A percentile compares a stretch with the other conserved stretches of the same genome.
Evolutionary conservation across 768 basidiomycete genomes (phyloP).

Genomic region (Pisolithus marmoratus): DNA sequence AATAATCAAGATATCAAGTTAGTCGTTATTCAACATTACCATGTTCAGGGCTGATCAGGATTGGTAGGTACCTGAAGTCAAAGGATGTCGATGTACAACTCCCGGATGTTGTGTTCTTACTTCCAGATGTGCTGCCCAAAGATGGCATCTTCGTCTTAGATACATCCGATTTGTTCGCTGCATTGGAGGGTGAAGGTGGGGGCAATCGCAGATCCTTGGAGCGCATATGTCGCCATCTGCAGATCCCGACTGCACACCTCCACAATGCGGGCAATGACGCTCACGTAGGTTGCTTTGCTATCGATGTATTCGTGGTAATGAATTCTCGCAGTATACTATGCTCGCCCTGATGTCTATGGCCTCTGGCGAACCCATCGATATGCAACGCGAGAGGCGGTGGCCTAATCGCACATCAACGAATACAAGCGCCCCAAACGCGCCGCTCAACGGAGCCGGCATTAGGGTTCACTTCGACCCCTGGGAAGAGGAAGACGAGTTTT

Average conservation of each 20-base stretch:
- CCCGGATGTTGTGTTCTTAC: slow-evolving; percentile 42
- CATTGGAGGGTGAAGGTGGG: slow-evolving; percentile 56
- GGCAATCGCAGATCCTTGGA: slow-evolving; percentile 52
- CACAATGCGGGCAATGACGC: slow-evolving; percentile 92
- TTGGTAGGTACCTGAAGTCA: slow-evolving; percentile 47
- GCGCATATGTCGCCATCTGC: slow-evolving; percentile 58
- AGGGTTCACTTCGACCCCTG: slow-evolving; percentile 54
- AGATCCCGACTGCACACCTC: slow-evolving; percentile 47
- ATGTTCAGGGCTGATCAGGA: neutral
- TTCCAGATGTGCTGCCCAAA: slow-evolving; percentile 52
- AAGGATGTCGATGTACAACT: slow-evolving; percentile 47
- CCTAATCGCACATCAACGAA: slow-evolving; percentile 45
- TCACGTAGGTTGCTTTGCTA: slow-evolving; percentile 43
- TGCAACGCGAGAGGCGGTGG: slow-evolving; percentile 77
- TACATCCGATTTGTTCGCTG: slow-evolving; percentile 69
- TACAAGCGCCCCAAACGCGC: slow-evolving; percentile 6
- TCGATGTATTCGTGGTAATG: neutral
- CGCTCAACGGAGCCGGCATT: slow-evolving; percentile 27
- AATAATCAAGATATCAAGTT: slow-evolving; percentile 72
- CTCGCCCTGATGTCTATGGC: slow-evolving; percentile 66
- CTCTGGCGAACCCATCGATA: slow-evolving; percentile 63
- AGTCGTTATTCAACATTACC: slow-evolving; percentile 2
- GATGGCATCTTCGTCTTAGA: slow-evolving; percentile 62
- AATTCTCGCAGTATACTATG: slow-evolving; percentile 58
- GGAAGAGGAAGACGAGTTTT: slow-evolving; percentile 50